Base-by-base conservation (phyloP, 2,329 filamentous ascomycete species). In the Phialophora verrucosa region DNA sequence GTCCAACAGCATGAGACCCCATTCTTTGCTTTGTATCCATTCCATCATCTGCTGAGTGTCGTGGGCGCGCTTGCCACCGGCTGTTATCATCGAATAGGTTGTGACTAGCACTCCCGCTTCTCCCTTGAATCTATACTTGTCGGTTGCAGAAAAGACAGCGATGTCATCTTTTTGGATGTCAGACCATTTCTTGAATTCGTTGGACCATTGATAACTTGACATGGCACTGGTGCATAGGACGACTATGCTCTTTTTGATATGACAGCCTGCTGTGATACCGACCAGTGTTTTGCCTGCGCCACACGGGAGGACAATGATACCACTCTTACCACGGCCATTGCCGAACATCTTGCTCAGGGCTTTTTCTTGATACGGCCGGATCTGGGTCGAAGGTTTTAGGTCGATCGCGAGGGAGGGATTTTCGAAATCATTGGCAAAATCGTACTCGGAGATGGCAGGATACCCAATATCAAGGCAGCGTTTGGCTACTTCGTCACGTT, bases 321-420 rank as follows among this genome's bases (percentile, higher is more conserved):
- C 95, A 78, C 93, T 97, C 81, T 97, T 95, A 14, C 95, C 95
- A 79, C 95, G 90, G 58, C 94, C 94, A 75, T 99, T 99, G 75
- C 95, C 94, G 77, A 99, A 99, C 95, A 99, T 99, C 79, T 99
- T 99, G 81, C 92, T 96, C 10, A 99, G 83, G 71, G 93, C 96
- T 81, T 97, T 96, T 78, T 99, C 95, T 77, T 99, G 95, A 73
- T 99, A 99, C 82, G 87, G 89, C 76, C 94, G 89, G 76, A 98
- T 98, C 74, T 94, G 91, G 0, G 93, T 94, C 64, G 90, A 89
- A 0, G 94, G 93, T 73, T 91, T 91, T 57, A 98, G 83, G 76
- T 98, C 94, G 72, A 99, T 99, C 64, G 98, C 93, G 42, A 99
- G 83, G 59, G 92, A 97, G 0, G 94, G 87, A 74, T 98, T 99